Conservation (phyloP, 2,329 filamentous ascomycete genomes). For the Penicillium crustosum region DNA sequence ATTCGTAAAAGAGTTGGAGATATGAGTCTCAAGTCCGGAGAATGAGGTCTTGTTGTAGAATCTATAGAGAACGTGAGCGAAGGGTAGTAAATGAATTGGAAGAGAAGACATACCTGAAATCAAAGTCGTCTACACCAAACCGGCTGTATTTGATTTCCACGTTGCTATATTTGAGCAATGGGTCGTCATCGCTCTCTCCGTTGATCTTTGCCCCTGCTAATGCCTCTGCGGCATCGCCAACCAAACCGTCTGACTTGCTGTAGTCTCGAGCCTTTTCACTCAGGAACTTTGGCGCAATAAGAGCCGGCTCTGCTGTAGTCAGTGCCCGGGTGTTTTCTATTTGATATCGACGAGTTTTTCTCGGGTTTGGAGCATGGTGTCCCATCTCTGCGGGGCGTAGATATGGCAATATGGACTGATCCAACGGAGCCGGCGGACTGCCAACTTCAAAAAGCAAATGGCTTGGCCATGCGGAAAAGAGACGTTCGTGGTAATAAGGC, state of each 20-base stretch:
- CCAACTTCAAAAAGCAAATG: slow-evolving; percentile 83
- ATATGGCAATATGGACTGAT: slow-evolving; percentile 66
- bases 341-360: slow-evolving; percentile 75
- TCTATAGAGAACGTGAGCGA: slow-evolving; percentile 45
- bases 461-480: slow-evolving; percentile 87
- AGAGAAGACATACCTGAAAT: slow-evolving; percentile 81
- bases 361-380: slow-evolving; percentile 73
- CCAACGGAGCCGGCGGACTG: slow-evolving; percentile 73
- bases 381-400: slow-evolving; percentile 74
- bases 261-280: slow-evolving; percentile 83
- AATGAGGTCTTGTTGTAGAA: slow-evolving; percentile 94
- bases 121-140: slow-evolving; percentile 98
- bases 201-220: slow-evolving; percentile 70
- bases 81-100: slow-evolving; percentile 72
- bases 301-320: slow-evolving; percentile 60
- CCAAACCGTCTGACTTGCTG: slow-evolving; percentile 42
- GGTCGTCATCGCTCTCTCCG: slow-evolving; percentile 71
- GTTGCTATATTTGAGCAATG: slow-evolving; percentile 84
- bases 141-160: slow-evolving; percentile 99
- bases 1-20: slow-evolving; percentile 95
- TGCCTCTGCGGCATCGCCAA: slow-evolving; percentile 61
- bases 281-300: slow-evolving; percentile 82
- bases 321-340: slow-evolving; percentile 70
- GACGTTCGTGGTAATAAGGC: slow-evolving; percentile 85
- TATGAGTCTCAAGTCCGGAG: slow-evolving; percentile 92